These are phyloP conservation scores for Colletotrichum truncatum DNA, from an alignment of 2,329 filamentous ascomycete genomes.

Conservation along the genomic window DNA sequence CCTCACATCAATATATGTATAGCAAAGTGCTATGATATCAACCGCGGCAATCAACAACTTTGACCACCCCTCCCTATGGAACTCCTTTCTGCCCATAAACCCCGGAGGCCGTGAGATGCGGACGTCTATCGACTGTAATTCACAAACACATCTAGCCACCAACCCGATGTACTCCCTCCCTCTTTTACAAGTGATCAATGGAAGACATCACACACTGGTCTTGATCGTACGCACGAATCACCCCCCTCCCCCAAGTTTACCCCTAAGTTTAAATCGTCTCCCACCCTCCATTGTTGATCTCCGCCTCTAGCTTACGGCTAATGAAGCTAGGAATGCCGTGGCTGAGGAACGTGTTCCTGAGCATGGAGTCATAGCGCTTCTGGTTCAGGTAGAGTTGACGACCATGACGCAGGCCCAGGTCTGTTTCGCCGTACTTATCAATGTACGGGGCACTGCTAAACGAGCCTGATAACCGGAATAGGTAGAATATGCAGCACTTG, in stretches of 20 bases:
- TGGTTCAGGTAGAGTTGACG: slow-evolving; percentile 94
- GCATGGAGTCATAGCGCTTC: slow-evolving; percentile 88
- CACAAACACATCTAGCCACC: background rate
- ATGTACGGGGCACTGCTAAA: slow-evolving; percentile 92
- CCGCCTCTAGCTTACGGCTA: slow-evolving; percentile 87
- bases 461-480: slow-evolving; percentile 83
- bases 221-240: background rate
- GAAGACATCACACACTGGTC: too few relatives aligned
- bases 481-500: slow-evolving; percentile 91
- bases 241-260: background rate
- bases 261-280: too few relatives aligned
- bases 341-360: slow-evolving; percentile 85
- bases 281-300: slow-evolving; percentile 98
- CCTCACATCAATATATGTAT: too few relatives aligned
- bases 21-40: too few relatives aligned
- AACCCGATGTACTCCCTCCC: too few relatives aligned
- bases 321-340: slow-evolving; percentile 91
- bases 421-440: slow-evolving; percentile 94
- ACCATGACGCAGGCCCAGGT: slow-evolving; percentile 87
- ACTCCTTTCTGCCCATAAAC: too few relatives aligned
- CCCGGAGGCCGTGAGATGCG: background rate
- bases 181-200: too few relatives aligned
- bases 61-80: background rate
- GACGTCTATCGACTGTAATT: background rate
- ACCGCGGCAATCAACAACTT: background rate